Percentiles rank a stretch among this genome's conserved stretches.
phyloP scores from a whole-genome alignment of 176 grass and related monocot species.

The Triticum timopheevii region DNA sequence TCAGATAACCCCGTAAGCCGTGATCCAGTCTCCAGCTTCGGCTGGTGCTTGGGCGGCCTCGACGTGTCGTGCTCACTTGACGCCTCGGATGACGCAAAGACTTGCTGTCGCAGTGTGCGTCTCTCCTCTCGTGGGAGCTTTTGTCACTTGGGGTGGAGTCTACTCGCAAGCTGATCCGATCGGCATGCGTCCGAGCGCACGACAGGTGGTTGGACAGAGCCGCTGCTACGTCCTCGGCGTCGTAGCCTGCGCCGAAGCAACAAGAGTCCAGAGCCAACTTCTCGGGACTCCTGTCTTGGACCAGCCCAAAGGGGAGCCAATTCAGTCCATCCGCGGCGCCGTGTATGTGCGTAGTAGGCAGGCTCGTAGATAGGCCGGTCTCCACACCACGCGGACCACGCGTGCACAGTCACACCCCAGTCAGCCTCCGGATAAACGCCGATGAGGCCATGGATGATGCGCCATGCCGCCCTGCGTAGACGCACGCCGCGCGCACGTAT shows the following conservation, averaged over 20 bases:
- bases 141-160: neutral
- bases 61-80: neutral
- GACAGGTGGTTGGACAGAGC: slow-evolving; percentile 2
- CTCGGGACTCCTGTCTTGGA: neutral
- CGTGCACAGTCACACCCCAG: neutral
- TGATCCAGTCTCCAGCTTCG: neutral
- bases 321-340: neutral
- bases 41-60: neutral
- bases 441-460: neutral
- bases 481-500: neutral
- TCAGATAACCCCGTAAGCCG: slow-evolving; percentile 3
- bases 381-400: neutral
- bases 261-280: slow-evolving; percentile 17
- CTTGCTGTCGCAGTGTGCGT: too few species aligned
- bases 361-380: neutral
- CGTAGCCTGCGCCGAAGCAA: neutral
- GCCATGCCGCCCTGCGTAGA: slow-evolving; percentile 3
- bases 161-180: neutral
- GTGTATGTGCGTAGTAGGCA: neutral
- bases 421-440: neutral
- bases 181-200: neutral
- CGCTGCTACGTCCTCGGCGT: neutral
- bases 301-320: neutral
- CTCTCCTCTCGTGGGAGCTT: neutral
- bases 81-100: neutral